Base-by-base conservation (phyloP, 1,284 basidiomycete species). In the Gymnopus androsaceus region DNA sequence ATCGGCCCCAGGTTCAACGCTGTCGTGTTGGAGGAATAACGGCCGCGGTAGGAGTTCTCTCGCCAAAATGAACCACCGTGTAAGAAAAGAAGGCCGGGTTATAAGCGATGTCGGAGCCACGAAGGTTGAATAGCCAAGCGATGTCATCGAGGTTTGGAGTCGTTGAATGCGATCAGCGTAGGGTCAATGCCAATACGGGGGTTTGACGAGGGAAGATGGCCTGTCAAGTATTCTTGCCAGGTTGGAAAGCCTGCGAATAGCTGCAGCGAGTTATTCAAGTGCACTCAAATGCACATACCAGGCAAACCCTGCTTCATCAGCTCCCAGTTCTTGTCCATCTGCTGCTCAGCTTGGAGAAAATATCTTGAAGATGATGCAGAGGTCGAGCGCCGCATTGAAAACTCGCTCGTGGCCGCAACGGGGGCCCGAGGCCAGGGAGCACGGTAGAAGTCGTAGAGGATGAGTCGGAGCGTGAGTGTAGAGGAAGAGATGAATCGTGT, bases 81-180 rank as follows among this genome's bases (percentile, higher is more conserved):
- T 95, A 98, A 0, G 92, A 86, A 67, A 98, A 97, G 77, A 99
- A 98, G 21, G 98, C 95, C 60, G 94, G 94, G 67, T 97, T 98
- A 75, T 84, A 98, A 36, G 89, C 88, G 59, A 98, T 96, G 69
- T 98, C 95, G 1, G 86, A 84, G 1, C 95, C 95, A 58, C 96
- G 87, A 41, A 99, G 77, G 72, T 98, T 98, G 75, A 98, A 94
- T 28, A 97, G 69, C 96, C 96, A 95, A 0, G 92, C 93, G 44
- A 94, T 84, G 67, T 96, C 94, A 68, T 96, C 94, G 7, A 98
- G 85, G 53, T 74, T 87, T 88, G 61, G 38, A 66, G 74, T 50
- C 66, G 82, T 87, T 73, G 51, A 86, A 86, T 42, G 83, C 75
- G 59, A 96, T 84, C 12, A 95, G 72, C 3, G 82, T 84, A 0